phyloP scores from a whole-genome alignment of 2,329 filamentous ascomycete species.

The Conoideocrella luteorostrata region DNA sequence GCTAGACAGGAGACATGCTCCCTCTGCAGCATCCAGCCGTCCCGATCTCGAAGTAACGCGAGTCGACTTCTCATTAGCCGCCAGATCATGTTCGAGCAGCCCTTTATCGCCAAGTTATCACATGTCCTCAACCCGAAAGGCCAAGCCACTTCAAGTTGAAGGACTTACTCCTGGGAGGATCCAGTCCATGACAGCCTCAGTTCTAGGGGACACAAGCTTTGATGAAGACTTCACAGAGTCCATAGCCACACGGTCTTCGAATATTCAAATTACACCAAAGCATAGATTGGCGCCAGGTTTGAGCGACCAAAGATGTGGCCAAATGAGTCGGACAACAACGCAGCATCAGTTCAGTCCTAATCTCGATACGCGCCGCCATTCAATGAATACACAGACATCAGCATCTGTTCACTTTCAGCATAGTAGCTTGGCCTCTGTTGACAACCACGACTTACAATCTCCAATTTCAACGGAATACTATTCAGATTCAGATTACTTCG shows the following conservation, averaged over 20 bases:
- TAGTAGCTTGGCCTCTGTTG: constrained; percentile 2
- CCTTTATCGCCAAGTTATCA: neutral
- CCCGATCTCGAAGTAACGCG: no score
- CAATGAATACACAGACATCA: neutral
- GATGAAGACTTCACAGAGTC: no score
- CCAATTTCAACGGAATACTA: neutral
- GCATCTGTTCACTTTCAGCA: neutral
- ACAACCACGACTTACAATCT: neutral
- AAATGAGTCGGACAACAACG: neutral
- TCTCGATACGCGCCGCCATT: neutral
- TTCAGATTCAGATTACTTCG: neutral
- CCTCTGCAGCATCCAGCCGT: no score
- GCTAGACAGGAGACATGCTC: no score
- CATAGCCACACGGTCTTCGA: no score
- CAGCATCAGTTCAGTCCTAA: neutral
- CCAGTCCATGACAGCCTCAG: constrained; percentile 2
- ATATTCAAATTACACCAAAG: neutral
- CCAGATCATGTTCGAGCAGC: no score
- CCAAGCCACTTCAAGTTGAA: neutral
- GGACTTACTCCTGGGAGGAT: neutral
- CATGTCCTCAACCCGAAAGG: neutral
- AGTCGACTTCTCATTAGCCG: no score
- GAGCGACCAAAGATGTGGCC: neutral
- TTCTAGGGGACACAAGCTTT: neutral
- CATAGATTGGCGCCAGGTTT: neutral